These are phyloP conservation scores for Metschnikowia baotianmanensis DNA, from an alignment of 805 yeast species.

Conservation along the genomic window DNA sequence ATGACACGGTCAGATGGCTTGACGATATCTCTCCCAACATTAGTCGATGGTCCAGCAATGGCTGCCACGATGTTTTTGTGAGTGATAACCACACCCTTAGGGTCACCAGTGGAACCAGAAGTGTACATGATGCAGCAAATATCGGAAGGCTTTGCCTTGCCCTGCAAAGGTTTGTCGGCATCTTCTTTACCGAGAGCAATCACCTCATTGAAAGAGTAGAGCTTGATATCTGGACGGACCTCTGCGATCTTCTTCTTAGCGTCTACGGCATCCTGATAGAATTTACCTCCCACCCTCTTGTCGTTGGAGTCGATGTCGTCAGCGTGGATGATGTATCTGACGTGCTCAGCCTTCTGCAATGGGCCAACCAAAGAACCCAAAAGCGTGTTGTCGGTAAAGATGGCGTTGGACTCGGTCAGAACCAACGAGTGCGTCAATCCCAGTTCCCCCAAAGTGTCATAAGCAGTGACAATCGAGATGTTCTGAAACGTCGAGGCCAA, in stretches of 20 bases:
- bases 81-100: slow-evolving; percentile 76
- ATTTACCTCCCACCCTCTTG: slow-evolving; percentile 58
- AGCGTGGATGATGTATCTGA: slow-evolving; percentile 70
- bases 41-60: slow-evolving; percentile 73
- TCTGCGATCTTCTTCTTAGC: slow-evolving; percentile 60
- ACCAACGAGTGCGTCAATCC: slow-evolving; percentile 84
- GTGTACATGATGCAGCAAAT: slow-evolving; percentile 81
- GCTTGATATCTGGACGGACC: slow-evolving; percentile 73
- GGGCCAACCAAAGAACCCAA: slow-evolving; percentile 69
- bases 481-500: slow-evolving; percentile 74
- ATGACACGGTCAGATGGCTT: slow-evolving; percentile 66
- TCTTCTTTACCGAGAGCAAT: slow-evolving; percentile 60
- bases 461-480: slow-evolving; percentile 91
- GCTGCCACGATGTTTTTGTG: slow-evolving; percentile 77
- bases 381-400: slow-evolving; percentile 81
- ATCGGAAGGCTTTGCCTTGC: slow-evolving; percentile 56
- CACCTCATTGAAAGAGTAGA: slow-evolving; percentile 65
- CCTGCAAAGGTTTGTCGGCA: slow-evolving; percentile 27
- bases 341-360: slow-evolving; percentile 54
- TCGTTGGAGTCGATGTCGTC: slow-evolving; percentile 62
- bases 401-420: slow-evolving; percentile 74
- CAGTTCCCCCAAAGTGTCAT: slow-evolving; percentile 88
- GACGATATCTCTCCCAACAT: slow-evolving; percentile 53
- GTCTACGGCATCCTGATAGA: slow-evolving; percentile 54
- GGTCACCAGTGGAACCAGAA: slow-evolving; percentile 82